A percentile compares a stretch with the other conserved stretches of the same genome.
Evolutionary conservation across 1,139 yeast genomes (phyloP).

Genomic region (Saccharomyces hybrid): DNA sequence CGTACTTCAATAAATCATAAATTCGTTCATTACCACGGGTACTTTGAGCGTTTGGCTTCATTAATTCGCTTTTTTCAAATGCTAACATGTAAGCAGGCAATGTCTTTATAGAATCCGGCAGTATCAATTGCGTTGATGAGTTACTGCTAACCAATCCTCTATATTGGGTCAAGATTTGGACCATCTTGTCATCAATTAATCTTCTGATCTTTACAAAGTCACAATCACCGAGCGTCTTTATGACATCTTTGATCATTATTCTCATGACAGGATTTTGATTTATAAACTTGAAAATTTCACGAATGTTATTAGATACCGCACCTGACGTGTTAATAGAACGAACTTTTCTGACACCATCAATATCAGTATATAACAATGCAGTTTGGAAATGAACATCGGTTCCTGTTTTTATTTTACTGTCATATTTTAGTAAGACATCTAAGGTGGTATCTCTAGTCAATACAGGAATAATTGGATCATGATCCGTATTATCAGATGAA

Average conservation of each 20-base stretch:
- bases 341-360: constrained; percentile 68
- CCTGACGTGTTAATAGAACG: constrained; percentile 77
- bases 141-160: constrained; percentile 45
- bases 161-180: constrained; percentile 71
- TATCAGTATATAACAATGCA: constrained; percentile 77
- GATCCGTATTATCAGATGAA: constrained; percentile 26
- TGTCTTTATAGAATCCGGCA: constrained; percentile 76
- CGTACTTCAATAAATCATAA: constrained; percentile 47
- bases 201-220: constrained; percentile 57
- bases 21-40: constrained; percentile 54
- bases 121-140: constrained; percentile 55
- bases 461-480: constrained; percentile 66
- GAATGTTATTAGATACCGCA: constrained; percentile 67
- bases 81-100: constrained; percentile 63
- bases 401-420: constrained; percentile 63
- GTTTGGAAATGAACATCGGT: constrained; percentile 87
- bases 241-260: constrained; percentile 64
- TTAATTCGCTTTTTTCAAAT: constrained; percentile 58
- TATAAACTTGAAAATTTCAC: constrained; percentile 71
- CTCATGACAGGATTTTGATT: constrained; percentile 75
- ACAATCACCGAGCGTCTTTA: constrained; percentile 52
- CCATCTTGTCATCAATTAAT: constrained; percentile 55
- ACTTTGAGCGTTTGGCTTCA: constrained; percentile 43
- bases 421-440: constrained; percentile 67
- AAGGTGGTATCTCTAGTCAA: constrained; percentile 58